A percentile compares a stretch with the other conserved stretches of the same genome.
These are phyloP conservation scores for Mimosa pudica DNA, from an alignment of 306 rosid genomes.

Conservation along the genomic window DNA sequence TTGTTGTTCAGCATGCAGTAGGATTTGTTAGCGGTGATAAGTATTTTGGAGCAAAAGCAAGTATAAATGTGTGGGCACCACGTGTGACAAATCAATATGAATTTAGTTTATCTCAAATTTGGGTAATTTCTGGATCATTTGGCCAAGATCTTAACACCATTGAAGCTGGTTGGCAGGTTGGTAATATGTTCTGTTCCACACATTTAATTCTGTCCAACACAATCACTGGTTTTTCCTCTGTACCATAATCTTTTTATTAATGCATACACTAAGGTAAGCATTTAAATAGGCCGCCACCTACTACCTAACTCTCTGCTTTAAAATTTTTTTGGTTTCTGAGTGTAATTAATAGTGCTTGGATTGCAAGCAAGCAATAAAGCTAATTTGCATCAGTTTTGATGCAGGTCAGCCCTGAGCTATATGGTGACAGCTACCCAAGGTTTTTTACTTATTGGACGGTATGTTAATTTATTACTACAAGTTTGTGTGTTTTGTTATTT, in stretches of 20 bases:
- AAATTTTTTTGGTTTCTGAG: background rate
- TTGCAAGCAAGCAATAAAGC: conserved; percentile 26
- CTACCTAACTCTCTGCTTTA: conserved; percentile 49
- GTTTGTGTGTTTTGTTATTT: too few species aligned
- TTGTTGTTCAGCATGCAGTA: conserved; percentile 74
- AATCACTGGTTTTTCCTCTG: background rate
- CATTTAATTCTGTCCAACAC: background rate
- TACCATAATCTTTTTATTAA: conserved; percentile 6
- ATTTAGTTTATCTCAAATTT: conserved; percentile 85
- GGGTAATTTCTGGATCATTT: conserved; percentile 90
- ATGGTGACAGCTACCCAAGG: conserved; percentile 77
- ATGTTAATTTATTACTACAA: conserved; percentile 35
- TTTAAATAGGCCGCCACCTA: conserved; percentile 42
- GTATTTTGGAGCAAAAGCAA: conserved; percentile 86
- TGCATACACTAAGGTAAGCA: conserved; percentile 32
- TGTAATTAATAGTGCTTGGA: conserved; percentile 22
- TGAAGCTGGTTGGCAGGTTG: conserved; percentile 97
- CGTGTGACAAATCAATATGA: conserved; percentile 67
- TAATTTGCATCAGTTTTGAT: conserved; percentile 46
- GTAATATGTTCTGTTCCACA: background rate
- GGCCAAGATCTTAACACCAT: conserved; percentile 89
- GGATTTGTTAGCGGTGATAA: conserved; percentile 79
- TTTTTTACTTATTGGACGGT: conserved; percentile 92
- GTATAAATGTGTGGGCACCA: conserved; percentile 90
- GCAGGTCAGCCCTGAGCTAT: conserved; percentile 81